Base-by-base conservation (phyloP, 1,139 yeast species). In the Wickerhamomyces sp. region DNA sequence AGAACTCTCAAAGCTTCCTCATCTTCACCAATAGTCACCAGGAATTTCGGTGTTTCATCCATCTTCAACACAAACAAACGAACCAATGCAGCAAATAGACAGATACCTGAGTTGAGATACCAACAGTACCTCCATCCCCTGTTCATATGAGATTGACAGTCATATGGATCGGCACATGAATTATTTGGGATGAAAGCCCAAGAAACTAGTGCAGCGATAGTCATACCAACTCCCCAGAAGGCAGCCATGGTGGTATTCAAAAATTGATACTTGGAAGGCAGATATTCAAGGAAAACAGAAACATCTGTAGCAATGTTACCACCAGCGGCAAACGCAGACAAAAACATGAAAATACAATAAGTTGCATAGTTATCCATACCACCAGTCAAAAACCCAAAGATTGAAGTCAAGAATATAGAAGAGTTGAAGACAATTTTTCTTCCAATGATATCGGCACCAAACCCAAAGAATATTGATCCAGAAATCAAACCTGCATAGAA, bases 161-260 rank as follows among this genome's bases (percentile, higher is more conserved):
- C 35, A 6, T 46, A 60, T 25, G 69, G 51, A 14, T 31, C 27
- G 3, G 27, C 36, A 37, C 52, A 47, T 30, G 35, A 33, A 32
- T 43, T 43, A 19, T 43, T 33, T 5, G 42, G 35, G 24, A 39
- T 34, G 37, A 69, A 70, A 1, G 72, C 72, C 71, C 74, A 72
- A 4, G 73, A 66, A 23, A 68, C 41, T 24, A 70, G 54, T 14
- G 59, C 62, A 5, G 73, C 72, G 23, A 72, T 55, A 1, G 75
- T 67, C 52, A 70, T 76, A 28, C 78, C 77, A 36, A 72, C 55
- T 36, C 73, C 73, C 78, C 78, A 72, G 57, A 66, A 72, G 11
- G 62, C 54, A 6, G 78, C 78, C 60, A 72, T 62, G 19, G 68
- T 58, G 0, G 76, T 70, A 36, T 68, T 63, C 35, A 73, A 51